Evolutionary conservation across 495 filamentous ascomycete genomes (phyloP).

Genomic region (Umbilicaria muhlenbergii): DNA sequence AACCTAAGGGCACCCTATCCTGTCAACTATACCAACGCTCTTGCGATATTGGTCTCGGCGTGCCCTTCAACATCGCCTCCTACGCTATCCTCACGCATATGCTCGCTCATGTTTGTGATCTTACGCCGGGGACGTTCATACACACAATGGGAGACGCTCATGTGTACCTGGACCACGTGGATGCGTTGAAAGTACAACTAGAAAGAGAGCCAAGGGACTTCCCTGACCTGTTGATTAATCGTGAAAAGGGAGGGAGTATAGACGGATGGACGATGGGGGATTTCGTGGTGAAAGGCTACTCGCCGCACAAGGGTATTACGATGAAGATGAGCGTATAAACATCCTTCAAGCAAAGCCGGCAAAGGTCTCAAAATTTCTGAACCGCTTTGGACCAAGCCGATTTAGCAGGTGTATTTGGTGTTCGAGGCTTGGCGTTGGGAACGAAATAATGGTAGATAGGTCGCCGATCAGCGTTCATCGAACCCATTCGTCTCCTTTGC

Average conservation of each 20-base stretch:
- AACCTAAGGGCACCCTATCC: slow-evolving; percentile 50
- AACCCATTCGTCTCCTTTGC: no score
- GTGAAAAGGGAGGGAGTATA: slow-evolving; percentile 45
- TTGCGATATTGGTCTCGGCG: slow-evolving; percentile 93
- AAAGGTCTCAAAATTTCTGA: no score
- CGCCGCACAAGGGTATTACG: slow-evolving; percentile 73
- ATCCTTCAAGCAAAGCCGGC: no score
- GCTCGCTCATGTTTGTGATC: slow-evolving; percentile 69
- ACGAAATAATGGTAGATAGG: no score
- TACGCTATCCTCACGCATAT: slow-evolving; percentile 92
- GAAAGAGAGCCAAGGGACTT: slow-evolving; percentile 67
- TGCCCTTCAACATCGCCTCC: slow-evolving; percentile 93
- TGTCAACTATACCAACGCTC: slow-evolving; percentile 86
- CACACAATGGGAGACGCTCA: slow-evolving; percentile 96
- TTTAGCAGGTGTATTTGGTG: no score
- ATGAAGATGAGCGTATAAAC: slow-evolving; percentile 95
- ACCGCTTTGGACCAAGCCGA: no score
- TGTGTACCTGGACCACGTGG: slow-evolving; percentile 85
- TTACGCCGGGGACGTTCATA: slow-evolving; percentile 69
- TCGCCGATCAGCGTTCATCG: no score
- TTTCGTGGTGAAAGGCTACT: slow-evolving; percentile 75
- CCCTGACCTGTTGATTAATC: slow-evolving; percentile 55
- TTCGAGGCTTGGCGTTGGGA: no score
- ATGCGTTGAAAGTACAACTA: slow-evolving; percentile 68
- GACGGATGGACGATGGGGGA: slow-evolving; percentile 85